These are phyloP conservation scores for Verticillium nonalfalfae DNA, from an alignment of 2,329 filamentous ascomycete genomes.

Conservation along the genomic window DNA sequence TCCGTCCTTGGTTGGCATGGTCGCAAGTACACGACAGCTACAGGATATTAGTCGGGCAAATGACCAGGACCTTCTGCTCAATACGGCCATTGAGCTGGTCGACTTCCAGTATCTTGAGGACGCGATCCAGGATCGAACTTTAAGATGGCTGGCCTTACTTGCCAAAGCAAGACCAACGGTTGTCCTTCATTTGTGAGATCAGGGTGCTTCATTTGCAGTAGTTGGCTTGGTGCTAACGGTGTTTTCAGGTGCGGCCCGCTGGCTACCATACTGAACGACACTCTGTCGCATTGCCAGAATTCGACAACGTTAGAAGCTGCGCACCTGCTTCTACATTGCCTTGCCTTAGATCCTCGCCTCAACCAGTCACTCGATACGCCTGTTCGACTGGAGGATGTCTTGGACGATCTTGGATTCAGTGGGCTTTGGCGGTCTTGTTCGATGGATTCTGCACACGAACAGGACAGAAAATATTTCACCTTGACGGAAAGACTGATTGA, in stretches of 20 bases:
- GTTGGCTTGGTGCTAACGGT: constrained; percentile 11
- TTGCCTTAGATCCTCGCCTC: constrained; percentile 49
- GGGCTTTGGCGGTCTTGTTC: constrained; percentile 56
- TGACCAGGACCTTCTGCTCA: constrained; percentile 57
- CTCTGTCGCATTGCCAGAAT: constrained; percentile 58
- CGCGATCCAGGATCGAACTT: constrained; percentile 49
- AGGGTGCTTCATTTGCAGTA: not conserved
- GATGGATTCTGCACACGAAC: constrained; percentile 40
- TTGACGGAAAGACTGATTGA: constrained; percentile 57
- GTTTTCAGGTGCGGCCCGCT: constrained; percentile 46
- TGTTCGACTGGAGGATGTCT: constrained; percentile 41
- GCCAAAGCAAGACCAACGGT: constrained; percentile 49
- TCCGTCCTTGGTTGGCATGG: constrained; percentile 31
- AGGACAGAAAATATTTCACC: constrained; percentile 44
- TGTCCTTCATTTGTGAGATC: constrained; percentile 50
- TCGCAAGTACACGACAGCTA: constrained; percentile 28
- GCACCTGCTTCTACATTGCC: constrained; percentile 51
- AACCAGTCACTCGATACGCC: constrained; percentile 39
- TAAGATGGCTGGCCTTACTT: constrained; percentile 54
- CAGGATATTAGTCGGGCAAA: constrained; percentile 40
- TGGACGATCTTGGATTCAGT: constrained; percentile 56
- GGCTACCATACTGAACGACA: constrained; percentile 51
- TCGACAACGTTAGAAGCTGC: constrained; percentile 52
- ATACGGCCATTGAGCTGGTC: constrained; percentile 56
- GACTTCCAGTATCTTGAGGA: constrained; percentile 63